A percentile compares a stretch with the other conserved stretches of the same genome.
These are phyloP conservation scores for Ricinus communis DNA, from an alignment of 345 rosid species.

Conservation along the genomic window DNA sequence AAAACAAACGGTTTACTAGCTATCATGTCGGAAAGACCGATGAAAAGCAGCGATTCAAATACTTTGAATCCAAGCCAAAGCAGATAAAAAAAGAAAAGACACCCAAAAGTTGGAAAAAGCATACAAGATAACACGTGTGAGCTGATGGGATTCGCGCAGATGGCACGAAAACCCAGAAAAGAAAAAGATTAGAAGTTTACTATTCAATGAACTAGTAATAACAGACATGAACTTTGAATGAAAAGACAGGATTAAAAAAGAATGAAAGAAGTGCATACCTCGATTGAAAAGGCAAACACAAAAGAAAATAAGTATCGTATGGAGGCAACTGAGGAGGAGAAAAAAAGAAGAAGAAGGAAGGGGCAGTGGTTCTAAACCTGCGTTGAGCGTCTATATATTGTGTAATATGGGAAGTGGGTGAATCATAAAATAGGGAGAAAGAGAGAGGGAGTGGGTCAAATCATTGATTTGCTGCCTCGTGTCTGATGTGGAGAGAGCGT, in stretches of 20 bases:
- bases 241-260: background rate
- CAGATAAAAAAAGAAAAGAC: background rate
- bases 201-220: constrained; percentile 3
- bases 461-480: constrained; percentile 21
- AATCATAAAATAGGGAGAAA: background rate
- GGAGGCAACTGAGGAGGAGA: background rate
- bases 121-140: background rate
- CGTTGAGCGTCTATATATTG: constrained; percentile 7
- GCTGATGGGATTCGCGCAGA: background rate
- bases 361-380: constrained; percentile 17
- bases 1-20: background rate
- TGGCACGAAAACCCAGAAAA: constrained; percentile 25
- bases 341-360: background rate
- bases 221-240: background rate
- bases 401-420: no score
- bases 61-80: background rate
- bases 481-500: constrained; percentile 24
- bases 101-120: no score
- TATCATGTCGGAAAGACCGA: background rate
- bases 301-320: background rate
- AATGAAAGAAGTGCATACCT: constrained; percentile 20
- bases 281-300: constrained; percentile 16
- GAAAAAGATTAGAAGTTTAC: background rate
- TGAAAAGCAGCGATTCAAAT: background rate
- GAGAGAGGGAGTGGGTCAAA: constrained; percentile 24